Evolutionary conservation across 495 filamentous ascomycete genomes (phyloP).

Genomic region (Penicillium lagena): DNA sequence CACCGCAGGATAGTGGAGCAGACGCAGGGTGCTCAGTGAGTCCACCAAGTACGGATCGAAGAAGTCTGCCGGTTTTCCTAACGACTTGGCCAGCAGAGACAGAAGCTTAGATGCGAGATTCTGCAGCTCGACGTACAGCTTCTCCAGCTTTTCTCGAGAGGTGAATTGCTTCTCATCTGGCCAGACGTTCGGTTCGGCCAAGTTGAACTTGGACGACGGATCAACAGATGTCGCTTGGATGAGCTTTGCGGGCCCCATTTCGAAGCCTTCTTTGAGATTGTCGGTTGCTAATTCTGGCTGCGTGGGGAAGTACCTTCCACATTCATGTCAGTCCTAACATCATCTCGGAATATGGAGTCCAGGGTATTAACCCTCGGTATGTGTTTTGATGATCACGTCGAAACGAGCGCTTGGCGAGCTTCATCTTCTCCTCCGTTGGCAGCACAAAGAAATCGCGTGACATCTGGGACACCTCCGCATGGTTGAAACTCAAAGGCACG

Average conservation of each 20-base stretch:
- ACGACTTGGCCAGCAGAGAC: slow-evolving; percentile 31
- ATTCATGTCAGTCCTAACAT: background rate
- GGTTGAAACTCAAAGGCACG: slow-evolving; percentile 29
- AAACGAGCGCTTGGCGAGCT: slow-evolving; percentile 35
- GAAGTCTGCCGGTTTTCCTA: slow-evolving; percentile 28
- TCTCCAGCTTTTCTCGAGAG: slow-evolving; percentile 19
- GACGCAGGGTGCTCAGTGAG: slow-evolving; percentile 36
- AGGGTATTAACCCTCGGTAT: slow-evolving; percentile 29
- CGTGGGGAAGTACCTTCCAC: slow-evolving; percentile 33
- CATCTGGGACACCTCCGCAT: slow-evolving; percentile 33
- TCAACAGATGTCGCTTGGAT: background rate
- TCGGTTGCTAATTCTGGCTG: slow-evolving; percentile 24
- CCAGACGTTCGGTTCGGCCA: slow-evolving; percentile 40
- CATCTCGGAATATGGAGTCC: background rate
- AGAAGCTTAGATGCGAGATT: slow-evolving; percentile 31
- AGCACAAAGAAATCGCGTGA: slow-evolving; percentile 35
- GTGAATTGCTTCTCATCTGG: slow-evolving; percentile 14
- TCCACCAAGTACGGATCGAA: slow-evolving; percentile 31
- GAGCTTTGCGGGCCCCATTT: slow-evolving; percentile 26
- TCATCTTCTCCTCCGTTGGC: slow-evolving; percentile 27
- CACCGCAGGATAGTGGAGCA: slow-evolving; percentile 30
- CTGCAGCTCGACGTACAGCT: slow-evolving; percentile 36
- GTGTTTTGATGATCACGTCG: slow-evolving; percentile 28
- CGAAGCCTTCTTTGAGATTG: slow-evolving; percentile 45
- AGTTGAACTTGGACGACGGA: slow-evolving; percentile 20